phyloP scores from a whole-genome alignment of 768 basidiomycete genomes.

The Leccinum aurantiacum region DNA sequence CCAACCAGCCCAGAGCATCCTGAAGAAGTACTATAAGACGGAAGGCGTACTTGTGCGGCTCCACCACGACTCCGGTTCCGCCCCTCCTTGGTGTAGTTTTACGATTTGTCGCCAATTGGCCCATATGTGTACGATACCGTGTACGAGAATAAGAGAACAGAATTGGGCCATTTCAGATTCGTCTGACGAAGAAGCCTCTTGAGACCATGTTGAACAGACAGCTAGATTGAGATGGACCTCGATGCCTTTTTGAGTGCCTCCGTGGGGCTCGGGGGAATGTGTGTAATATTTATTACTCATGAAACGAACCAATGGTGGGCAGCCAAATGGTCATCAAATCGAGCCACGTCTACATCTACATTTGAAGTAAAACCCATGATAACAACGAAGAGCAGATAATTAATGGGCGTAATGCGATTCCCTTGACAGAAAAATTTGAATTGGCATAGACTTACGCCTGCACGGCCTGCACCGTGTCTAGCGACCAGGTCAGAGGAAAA shows the following conservation, averaged over 20 bases:
- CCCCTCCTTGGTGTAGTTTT: conserved; percentile 12
- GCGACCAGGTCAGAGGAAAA: not conserved
- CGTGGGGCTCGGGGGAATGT: not conserved
- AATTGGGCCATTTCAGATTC: not conserved
- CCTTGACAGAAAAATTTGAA: not conserved
- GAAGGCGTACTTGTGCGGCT: not conserved
- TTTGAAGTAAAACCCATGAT: not conserved
- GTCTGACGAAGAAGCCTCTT: not conserved
- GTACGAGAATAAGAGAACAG: not conserved
- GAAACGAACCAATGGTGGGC: not conserved
- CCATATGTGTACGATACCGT: conserved; percentile 7
- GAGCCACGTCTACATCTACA: not conserved
- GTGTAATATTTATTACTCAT: not conserved
- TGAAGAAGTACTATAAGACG: too few relatives aligned
- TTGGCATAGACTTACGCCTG: not conserved
- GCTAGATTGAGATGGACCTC: not conserved
- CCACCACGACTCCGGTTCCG: not conserved
- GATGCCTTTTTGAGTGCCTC: not conserved
- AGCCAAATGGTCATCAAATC: not conserved
- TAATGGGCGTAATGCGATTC: not conserved
- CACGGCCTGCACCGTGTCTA: not conserved
- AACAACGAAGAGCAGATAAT: not conserved
- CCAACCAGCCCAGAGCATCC: too few relatives aligned
- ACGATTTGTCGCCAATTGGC: not conserved
- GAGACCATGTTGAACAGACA: not conserved